Evolutionary conservation across 148 eudicot genomes (phyloP).

Genomic region (Rhododendron simsii): DNA sequence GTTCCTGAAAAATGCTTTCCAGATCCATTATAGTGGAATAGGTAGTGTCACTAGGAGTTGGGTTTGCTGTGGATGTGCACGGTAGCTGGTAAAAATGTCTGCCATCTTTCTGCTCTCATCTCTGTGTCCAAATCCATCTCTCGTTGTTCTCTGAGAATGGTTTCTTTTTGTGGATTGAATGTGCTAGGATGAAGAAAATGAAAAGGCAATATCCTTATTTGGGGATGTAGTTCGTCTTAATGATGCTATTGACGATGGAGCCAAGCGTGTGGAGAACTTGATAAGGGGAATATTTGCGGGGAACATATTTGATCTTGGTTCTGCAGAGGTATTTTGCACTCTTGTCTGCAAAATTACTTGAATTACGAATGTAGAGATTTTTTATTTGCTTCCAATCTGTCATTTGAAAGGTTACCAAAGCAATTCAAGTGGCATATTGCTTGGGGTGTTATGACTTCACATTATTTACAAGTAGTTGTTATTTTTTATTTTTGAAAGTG

Average conservation of each 20-base stretch:
- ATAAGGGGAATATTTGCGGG: conserved; percentile 96
- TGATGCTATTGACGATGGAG: conserved; percentile 86
- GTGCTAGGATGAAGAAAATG: conserved; percentile 85
- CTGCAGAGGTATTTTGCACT: conserved; percentile 71
- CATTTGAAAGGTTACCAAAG: background rate
- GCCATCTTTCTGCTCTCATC: background rate
- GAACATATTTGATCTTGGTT: conserved; percentile 97
- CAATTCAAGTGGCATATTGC: background rate
- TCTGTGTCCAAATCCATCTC: background rate
- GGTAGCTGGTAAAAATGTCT: background rate
- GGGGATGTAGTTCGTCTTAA: conserved; percentile 60
- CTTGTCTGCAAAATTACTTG: background rate
- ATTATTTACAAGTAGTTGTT: background rate
- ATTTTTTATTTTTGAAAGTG: background rate
- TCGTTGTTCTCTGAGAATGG: conserved; percentile 2
- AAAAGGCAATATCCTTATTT: conserved; percentile 86
- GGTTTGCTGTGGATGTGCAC: background rate
- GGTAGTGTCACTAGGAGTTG: background rate
- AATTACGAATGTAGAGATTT: background rate
- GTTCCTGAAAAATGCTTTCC: background rate
- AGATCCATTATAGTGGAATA: background rate
- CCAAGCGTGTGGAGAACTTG: conserved; percentile 72
- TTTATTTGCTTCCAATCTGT: background rate
- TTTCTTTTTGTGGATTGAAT: conserved; percentile 13
- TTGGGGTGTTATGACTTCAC: background rate